Evolutionary conservation across 2,329 filamentous ascomycete genomes (phyloP), one percentile per base, ranked within the genome.

Genomic region (Tolypocladium endophyticum): DNA sequence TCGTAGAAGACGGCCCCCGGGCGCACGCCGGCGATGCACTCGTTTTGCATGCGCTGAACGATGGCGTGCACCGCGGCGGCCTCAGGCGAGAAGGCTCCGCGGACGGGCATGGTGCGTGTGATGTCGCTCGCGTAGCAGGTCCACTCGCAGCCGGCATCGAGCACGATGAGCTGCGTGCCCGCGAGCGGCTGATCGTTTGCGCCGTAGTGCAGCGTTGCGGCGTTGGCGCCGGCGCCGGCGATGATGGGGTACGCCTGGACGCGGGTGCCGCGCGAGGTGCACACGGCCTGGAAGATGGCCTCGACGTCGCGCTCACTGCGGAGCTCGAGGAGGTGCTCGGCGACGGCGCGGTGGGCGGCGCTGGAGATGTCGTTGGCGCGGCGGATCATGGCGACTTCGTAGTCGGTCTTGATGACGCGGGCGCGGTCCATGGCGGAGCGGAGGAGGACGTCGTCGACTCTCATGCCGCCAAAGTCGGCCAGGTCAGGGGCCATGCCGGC

Each of bases 101-200:
- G 82, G 28, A 97, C 75, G 5, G 93, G 93, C 64, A 97, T 85
- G 0, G 92, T 94, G 43, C 93, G 85, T 0, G 94, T 97, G 35
- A 97, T 86, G 72, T 97, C 93, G 60, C 88, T 89, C 36, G 91
- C 91, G 71, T 99, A 97, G 66, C 88, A 87, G 56, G 86, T 76
- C 74, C 86, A 96, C 73, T 97, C 93, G 64, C 87, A 88, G 2
- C 91, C 92, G 1, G 93, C 92, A 70, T 99, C 93, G 5, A 99
- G 78, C 25, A 95, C 86, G 38, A 97, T 77, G 36, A 92, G 80
- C 68, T 92, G 85, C 60, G 87, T 82, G 33, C 87, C 85, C 3
- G 76, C 75, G 23, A 97, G 81, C 1, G 85, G 74, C 66, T 88
- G 82, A 67, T 95, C 81, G 70, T 99, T 97, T 58, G 82, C 84